Conservation (phyloP, 192 early-diverging fungal species). For the Rhizoclosmatium sp. region DNA sequence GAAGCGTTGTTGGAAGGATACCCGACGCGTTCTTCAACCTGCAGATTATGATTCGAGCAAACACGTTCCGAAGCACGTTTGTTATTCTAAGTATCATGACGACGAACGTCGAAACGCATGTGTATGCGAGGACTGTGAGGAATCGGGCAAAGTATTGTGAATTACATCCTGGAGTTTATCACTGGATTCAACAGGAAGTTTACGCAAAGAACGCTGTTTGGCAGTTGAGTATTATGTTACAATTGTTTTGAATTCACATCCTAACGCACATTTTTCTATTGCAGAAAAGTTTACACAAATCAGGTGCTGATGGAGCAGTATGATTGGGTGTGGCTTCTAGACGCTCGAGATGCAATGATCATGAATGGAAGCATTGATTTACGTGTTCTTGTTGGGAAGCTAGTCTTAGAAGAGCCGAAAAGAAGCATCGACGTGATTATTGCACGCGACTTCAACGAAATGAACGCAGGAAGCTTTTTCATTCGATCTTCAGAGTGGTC, state of each 20-base stretch:
- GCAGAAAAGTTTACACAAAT: not conserved
- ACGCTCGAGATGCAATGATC: too few species aligned
- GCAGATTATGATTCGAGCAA: not conserved
- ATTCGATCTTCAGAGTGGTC: not conserved
- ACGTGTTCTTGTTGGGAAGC: not conserved
- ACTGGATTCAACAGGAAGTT: not conserved
- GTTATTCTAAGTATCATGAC: not conserved
- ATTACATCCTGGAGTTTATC: not conserved
- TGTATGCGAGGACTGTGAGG: not conserved
- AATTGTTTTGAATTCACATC: too few species aligned
- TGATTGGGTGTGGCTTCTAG: not conserved
- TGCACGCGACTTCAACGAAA: slow-evolving; percentile 4
- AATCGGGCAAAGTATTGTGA: not conserved
- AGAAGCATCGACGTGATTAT: not conserved
- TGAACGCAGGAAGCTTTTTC: not conserved
- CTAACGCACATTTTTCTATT: too few species aligned
- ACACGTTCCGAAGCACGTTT: not conserved
- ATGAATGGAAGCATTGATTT: not conserved
- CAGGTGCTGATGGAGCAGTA: not conserved
- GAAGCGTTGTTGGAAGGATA: not conserved
- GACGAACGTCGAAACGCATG: not conserved
- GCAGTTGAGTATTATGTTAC: not conserved
- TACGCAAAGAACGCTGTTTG: not conserved
- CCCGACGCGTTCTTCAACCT: not conserved
- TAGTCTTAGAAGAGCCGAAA: not conserved